Evolutionary conservation across 208 protist genomes (phyloP).

Genomic region (Leishmania arabica): DNA sequence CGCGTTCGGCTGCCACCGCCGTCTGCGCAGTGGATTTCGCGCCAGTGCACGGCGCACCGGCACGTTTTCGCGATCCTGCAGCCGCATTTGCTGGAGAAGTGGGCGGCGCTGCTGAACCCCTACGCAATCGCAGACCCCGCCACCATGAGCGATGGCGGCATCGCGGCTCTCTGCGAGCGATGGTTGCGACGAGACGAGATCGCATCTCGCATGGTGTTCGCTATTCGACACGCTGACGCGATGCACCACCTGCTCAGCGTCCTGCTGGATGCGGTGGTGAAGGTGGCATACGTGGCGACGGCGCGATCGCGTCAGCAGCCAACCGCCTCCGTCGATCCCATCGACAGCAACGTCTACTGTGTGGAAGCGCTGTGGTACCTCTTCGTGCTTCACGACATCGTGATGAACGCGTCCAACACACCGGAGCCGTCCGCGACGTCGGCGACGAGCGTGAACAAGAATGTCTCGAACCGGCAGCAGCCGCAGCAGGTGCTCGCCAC

Average conservation of each 20-base stretch:
- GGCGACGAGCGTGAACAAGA: slow-evolving; percentile 26
- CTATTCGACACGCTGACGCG: slow-evolving; percentile 60
- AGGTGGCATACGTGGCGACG: slow-evolving; percentile 49
- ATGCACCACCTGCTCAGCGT: slow-evolving; percentile 66
- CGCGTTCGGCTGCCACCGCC: slow-evolving; percentile 26
- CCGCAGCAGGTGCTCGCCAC: not conserved
- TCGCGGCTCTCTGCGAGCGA: slow-evolving; percentile 6
- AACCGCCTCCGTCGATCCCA: not conserved
- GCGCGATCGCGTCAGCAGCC: slow-evolving; percentile 7
- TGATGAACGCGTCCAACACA: slow-evolving; percentile 37
- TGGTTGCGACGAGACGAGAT: slow-evolving; percentile 39
- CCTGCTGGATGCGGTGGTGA: slow-evolving; percentile 70
- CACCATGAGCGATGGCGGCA: not conserved
- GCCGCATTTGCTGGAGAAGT: slow-evolving; percentile 13
- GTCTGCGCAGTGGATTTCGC: slow-evolving; percentile 58
- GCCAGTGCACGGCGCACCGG: slow-evolving; percentile 43
- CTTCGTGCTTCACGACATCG: slow-evolving; percentile 57
- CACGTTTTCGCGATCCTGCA: slow-evolving; percentile 44
- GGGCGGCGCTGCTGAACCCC: slow-evolving; percentile 24
- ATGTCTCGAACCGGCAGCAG: not conserved
- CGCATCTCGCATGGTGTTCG: slow-evolving; percentile 67
- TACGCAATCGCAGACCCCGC: slow-evolving; percentile 8
- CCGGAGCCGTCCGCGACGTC: not conserved
- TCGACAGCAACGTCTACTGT: slow-evolving; percentile 29
- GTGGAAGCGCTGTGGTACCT: slow-evolving; percentile 44